These are phyloP conservation scores for Claviceps cyperi DNA, from an alignment of 2,329 filamentous ascomycete species.

Conservation along the genomic window DNA sequence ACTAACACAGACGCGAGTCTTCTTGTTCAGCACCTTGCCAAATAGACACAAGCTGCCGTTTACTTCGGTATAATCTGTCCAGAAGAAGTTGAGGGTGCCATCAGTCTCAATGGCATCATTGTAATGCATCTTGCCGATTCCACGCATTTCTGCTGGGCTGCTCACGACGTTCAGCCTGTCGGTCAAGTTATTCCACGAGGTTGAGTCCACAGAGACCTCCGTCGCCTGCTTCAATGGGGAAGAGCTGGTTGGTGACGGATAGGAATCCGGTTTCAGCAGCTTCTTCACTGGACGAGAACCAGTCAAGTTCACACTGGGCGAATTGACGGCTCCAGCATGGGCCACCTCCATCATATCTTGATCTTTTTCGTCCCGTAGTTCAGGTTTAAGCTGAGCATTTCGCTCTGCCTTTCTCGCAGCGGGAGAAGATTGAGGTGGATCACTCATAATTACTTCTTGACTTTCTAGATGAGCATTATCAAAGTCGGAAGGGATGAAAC, in stretches of 20 bases:
- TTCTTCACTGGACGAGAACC: slow-evolving; percentile 62
- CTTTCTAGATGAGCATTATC: slow-evolving; percentile 40
- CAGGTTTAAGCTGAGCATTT: slow-evolving; percentile 40
- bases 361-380: slow-evolving; percentile 50
- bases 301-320: slow-evolving; percentile 68
- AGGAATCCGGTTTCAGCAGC: slow-evolving; percentile 49
- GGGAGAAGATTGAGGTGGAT: slow-evolving; percentile 76
- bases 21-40: slow-evolving; percentile 88
- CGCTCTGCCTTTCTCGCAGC: slow-evolving; percentile 64
- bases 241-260: slow-evolving; percentile 60
- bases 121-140: slow-evolving; percentile 67
- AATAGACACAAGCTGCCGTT: slow-evolving; percentile 87
- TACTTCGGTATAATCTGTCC: slow-evolving; percentile 90
- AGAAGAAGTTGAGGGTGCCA: slow-evolving; percentile 86
- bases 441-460: slow-evolving; percentile 57
- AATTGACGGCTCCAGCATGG: slow-evolving; percentile 54
- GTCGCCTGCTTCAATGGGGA: slow-evolving; percentile 49
- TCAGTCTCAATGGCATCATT: slow-evolving; percentile 86
- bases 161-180: slow-evolving; percentile 74
- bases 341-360: slow-evolving; percentile 82
- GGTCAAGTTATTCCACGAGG: slow-evolving; percentile 78
- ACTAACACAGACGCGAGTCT: slow-evolving; percentile 64
- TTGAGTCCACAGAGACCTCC: slow-evolving; percentile 54
- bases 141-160: slow-evolving; percentile 50
- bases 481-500: slow-evolving; percentile 41